A percentile compares a stretch with the other conserved stretches of the same genome.
Evolutionary conservation across 2,329 filamentous ascomycete species (phyloP).

Genomic region (Alternaria alternata): DNA sequence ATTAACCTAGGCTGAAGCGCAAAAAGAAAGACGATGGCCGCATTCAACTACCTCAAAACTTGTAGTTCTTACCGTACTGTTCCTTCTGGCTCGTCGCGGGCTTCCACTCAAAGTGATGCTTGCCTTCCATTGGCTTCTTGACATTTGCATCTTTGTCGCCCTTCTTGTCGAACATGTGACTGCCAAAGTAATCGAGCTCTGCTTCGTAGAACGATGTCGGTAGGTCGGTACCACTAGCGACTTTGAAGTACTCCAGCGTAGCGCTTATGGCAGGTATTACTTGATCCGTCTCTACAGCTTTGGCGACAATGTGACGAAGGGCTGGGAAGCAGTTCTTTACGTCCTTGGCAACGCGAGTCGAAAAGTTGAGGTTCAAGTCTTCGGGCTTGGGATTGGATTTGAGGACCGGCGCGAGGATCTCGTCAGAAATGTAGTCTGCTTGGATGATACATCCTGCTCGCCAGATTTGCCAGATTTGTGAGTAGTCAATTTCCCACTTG

Average conservation of each 20-base stretch:
- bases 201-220: slow-evolving; percentile 76
- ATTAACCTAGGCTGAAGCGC: background rate
- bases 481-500: slow-evolving; percentile 66
- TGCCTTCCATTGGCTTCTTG: slow-evolving; percentile 61
- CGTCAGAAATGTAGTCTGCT: slow-evolving; percentile 67
- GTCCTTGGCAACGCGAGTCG: slow-evolving; percentile 60
- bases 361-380: slow-evolving; percentile 57
- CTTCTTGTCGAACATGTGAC: slow-evolving; percentile 70
- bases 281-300: slow-evolving; percentile 64
- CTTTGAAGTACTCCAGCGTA: slow-evolving; percentile 73
- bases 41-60: background rate
- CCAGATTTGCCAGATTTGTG: slow-evolving; percentile 68
- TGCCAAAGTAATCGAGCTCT: slow-evolving; percentile 75
- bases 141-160: slow-evolving; percentile 59
- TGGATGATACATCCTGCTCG: slow-evolving; percentile 76
- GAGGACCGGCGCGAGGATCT: slow-evolving; percentile 63
- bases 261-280: slow-evolving; percentile 68
- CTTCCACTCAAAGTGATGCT: slow-evolving; percentile 71
- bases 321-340: slow-evolving; percentile 60
- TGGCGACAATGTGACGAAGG: slow-evolving; percentile 65
- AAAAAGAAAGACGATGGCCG: background rate
- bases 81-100: slow-evolving; percentile 44
- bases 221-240: slow-evolving; percentile 65
- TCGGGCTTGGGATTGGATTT: slow-evolving; percentile 44
- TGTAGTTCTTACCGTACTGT: slow-evolving; percentile 28